Evolutionary conservation across 2,329 filamentous ascomycete genomes (phyloP).

Genomic region (Remersonia thermophila): DNA sequence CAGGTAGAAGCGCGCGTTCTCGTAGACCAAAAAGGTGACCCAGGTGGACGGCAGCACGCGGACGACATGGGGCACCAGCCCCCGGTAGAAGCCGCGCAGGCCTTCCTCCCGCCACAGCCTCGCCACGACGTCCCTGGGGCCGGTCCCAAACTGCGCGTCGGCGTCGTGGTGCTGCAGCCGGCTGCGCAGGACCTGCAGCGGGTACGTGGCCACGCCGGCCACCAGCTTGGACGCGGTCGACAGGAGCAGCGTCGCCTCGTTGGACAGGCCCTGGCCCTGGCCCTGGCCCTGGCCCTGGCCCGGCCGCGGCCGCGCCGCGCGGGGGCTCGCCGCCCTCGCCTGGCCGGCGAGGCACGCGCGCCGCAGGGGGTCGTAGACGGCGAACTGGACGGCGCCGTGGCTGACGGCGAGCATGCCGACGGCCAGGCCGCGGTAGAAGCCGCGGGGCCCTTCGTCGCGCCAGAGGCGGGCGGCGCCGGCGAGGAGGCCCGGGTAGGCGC

Average conservation of each 20-base stretch:
- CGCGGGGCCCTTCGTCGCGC: slow-evolving; percentile 56
- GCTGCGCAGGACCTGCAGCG: slow-evolving; percentile 84
- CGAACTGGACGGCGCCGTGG: slow-evolving; percentile 91
- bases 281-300: neutral
- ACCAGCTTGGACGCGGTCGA: slow-evolving; percentile 75
- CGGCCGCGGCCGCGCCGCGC: no score
- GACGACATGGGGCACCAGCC: slow-evolving; percentile 76
- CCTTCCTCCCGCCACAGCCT: slow-evolving; percentile 75
- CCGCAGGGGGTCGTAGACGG: slow-evolving; percentile 71
- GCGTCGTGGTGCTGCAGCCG: slow-evolving; percentile 84
- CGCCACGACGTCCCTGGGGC: slow-evolving; percentile 54
- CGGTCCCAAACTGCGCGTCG: slow-evolving; percentile 57
- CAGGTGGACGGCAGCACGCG: slow-evolving; percentile 89
- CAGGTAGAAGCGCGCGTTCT: slow-evolving; percentile 73
- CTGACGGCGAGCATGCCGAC: slow-evolving; percentile 77
- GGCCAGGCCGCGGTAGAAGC: slow-evolving; percentile 79
- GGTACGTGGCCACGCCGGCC: slow-evolving; percentile 83
- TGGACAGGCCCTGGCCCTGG: slow-evolving; percentile 37
- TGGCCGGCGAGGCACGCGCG: slow-evolving; percentile 41
- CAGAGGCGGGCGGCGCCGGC: slow-evolving; percentile 58
- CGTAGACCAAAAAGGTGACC: slow-evolving; percentile 94
- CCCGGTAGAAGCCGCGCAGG: slow-evolving; percentile 76
- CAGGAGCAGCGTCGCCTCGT: slow-evolving; percentile 67
- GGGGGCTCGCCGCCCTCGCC: no score
- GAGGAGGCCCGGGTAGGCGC: slow-evolving; percentile 70